Percentiles rank a stretch among this genome's conserved stretches.
phyloP scores from a whole-genome alignment of 2,329 filamentous ascomycete species.

The Exophiala mesophila region DNA sequence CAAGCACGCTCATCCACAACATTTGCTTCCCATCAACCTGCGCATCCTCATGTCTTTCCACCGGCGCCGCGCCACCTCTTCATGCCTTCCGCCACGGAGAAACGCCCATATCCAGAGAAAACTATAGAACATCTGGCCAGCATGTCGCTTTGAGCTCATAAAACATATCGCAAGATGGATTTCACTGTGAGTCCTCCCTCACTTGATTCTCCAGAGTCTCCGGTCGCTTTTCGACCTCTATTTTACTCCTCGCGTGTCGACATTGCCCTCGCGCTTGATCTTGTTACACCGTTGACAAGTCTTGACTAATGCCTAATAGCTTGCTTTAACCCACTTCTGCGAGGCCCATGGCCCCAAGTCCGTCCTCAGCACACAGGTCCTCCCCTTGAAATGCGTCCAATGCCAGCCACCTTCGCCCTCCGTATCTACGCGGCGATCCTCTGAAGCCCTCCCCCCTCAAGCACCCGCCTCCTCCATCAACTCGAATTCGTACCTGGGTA shows the following conservation, averaged over 20 bases:
- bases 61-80: no score
- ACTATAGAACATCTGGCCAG: no score
- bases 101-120: no score
- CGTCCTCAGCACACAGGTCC: conserved; percentile 57
- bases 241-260: conserved; percentile 3
- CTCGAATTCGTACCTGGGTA: conserved; percentile 14
- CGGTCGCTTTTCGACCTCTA: neutral
- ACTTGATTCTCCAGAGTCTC: no score
- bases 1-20: no score
- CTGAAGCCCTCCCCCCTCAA: conserved; percentile 22
- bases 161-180: conserved; percentile 14
- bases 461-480: conserved; percentile 15
- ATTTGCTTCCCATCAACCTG: no score
- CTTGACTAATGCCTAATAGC: no score
- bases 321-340: conserved; percentile 60
- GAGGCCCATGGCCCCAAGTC: conserved; percentile 59
- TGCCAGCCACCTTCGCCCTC: conserved; percentile 41
- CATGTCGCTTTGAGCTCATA: no score
- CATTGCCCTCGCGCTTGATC: conserved; percentile 5
- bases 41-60: no score
- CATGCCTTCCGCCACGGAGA: no score
- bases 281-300: no score
- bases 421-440: conserved; percentile 39
- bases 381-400: conserved; percentile 50
- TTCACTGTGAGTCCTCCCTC: conserved; percentile 15